These are phyloP conservation scores for Nigrospora sphaerica DNA, from an alignment of 2,329 filamentous ascomycete species.

Conservation along the genomic window DNA sequence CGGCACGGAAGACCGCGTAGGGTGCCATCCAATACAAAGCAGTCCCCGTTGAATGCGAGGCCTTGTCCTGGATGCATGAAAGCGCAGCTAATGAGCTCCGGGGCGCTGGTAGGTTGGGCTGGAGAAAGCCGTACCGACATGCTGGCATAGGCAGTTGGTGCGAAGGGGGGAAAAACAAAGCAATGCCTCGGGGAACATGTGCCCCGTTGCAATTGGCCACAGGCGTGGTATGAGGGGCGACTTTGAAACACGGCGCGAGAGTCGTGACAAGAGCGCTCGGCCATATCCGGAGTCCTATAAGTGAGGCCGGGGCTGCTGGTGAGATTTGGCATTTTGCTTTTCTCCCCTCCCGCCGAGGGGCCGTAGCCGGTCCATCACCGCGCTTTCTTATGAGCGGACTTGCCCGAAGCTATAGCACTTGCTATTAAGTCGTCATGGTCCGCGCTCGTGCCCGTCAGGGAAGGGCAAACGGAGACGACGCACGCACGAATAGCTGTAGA, in stretches of 20 bases:
- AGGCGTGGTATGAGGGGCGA: background rate
- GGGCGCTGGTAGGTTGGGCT: too few relatives aligned
- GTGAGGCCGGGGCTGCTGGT: too few relatives aligned
- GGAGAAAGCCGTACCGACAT: too few relatives aligned
- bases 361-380: too few relatives aligned
- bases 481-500: too few relatives aligned
- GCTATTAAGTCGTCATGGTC: too few relatives aligned
- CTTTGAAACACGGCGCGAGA: slow-evolving; percentile 1
- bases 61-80: background rate
- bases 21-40: background rate
- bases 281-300: slow-evolving; percentile 2
- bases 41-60: background rate
- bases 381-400: too few relatives aligned
- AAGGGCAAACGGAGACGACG: slow-evolving; percentile 13
- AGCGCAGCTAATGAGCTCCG: background rate
- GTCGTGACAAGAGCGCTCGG: slow-evolving; percentile 2
- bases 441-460: too few relatives aligned
- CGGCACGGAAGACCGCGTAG: slow-evolving; percentile 3
- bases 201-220: background rate
- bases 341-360: background rate
- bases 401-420: too few relatives aligned
- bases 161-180: background rate
- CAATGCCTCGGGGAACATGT: background rate
- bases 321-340: too few relatives aligned
- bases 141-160: too few relatives aligned